Evolutionary conservation across 495 filamentous ascomycete species (phyloP), one percentile per base, ranked within the genome.

Genomic region (Pseudomonodictys pantanalensis): DNA sequence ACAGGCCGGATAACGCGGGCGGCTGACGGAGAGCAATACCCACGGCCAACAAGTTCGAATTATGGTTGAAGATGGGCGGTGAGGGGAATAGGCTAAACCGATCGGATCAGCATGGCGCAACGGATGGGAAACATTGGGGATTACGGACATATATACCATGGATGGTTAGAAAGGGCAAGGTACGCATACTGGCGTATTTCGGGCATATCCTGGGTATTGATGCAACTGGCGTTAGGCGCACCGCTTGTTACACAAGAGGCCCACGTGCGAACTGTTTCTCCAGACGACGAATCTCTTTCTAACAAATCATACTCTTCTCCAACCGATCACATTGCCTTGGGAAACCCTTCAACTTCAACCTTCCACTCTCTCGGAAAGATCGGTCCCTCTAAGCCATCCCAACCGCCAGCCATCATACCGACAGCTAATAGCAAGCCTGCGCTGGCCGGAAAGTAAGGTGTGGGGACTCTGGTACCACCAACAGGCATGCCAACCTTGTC

Each of bases 391-490:
- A 72, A 20, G 64, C 66, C 59, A 24, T 62, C 59, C 59, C 59
- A 62, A 3, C 59, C 80, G 52, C 79, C 79, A 6, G 77, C 76
- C 75, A 83, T 77, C 78, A 82, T 81, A 6, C 75, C 79, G 53
- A 77, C 71, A 3, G 79, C 80, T 9, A 79, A 44, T 49, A 84
- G 50, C 47, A 82, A 70, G 17, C 72, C 71, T 11, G 75, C 74
- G 33, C 71, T 72, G 18, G 74, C 75, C 1, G 81, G 81, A 35
- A 83, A 80, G 67, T 82, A 83, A 8, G 80, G 79, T 26, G 81
- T 83, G 26, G 81, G 73, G 24, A 82, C 79, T 29, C 77, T 68
- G 26, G 71, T 67, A 10, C 78, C 79, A 2, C 80, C 79, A 28
- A 77, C 73, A 3, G 74, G 75, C 69, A 79, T 79, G 3, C 82